Percentiles rank a stretch among this genome's conserved stretches.
These are phyloP conservation scores for Verbascum thapsus DNA, from an alignment of 257 asterid species.

Conservation along the genomic window DNA sequence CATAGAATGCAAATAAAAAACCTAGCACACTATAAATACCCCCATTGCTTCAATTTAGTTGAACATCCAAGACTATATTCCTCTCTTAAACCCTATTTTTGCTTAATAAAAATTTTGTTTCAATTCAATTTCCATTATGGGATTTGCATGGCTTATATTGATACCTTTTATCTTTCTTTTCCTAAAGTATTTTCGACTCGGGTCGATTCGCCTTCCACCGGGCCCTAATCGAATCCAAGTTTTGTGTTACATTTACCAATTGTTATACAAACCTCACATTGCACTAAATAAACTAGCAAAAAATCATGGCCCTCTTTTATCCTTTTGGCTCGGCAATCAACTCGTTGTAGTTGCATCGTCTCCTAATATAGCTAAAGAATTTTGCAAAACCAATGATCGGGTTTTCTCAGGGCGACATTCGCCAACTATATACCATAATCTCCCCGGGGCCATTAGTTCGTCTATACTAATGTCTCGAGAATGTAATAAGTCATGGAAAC, in stretches of 20 bases:
- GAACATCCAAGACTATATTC: too few species aligned
- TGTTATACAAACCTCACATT: background rate
- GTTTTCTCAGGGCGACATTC: conserved; percentile 5
- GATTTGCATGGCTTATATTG: too few species aligned
- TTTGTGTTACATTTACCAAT: background rate
- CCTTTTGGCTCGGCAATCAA: background rate
- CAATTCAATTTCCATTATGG: too few species aligned
- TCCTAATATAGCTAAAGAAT: background rate
- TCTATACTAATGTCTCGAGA: conserved; percentile 7
- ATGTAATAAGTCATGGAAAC: conserved; percentile 12
- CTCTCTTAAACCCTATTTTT: too few species aligned
- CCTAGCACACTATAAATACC: too few species aligned
- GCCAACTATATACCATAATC: background rate
- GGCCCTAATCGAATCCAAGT: conserved; percentile 10
- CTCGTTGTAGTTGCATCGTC: conserved; percentile 20
- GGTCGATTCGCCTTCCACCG: conserved; percentile 9
- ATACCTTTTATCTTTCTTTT: conserved; percentile 3
- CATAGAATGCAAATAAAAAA: too few species aligned
- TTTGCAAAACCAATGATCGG: conserved; percentile 12
- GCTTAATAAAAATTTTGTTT: too few species aligned
- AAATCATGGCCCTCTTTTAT: conserved; percentile 6
- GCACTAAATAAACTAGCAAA: conserved; percentile 3
- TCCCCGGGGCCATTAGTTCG: conserved; percentile 7
- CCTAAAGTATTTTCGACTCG: background rate
- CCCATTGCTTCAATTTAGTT: too few species aligned